Conservation (phyloP, 2,329 filamentous ascomycete species). For the Cercospora berteroae region DNA sequence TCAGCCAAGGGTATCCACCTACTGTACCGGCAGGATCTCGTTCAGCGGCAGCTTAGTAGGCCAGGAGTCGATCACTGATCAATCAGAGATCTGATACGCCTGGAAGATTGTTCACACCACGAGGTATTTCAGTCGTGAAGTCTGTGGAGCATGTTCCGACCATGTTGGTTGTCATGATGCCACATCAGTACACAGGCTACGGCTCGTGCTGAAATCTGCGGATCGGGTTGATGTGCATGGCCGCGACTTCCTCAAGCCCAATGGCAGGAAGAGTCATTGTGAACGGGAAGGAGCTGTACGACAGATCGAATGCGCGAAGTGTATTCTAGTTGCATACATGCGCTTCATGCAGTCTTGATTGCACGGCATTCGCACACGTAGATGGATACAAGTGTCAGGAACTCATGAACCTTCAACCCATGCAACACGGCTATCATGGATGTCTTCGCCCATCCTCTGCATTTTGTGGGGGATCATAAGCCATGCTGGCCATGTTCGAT, state of each 20-base stretch:
- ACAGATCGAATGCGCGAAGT: not conserved
- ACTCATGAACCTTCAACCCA: too few species aligned
- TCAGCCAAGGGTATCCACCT: conserved; percentile 9
- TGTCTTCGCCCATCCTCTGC: not conserved
- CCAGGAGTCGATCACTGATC: not conserved
- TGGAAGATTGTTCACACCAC: not conserved
- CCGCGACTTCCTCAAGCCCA: not conserved
- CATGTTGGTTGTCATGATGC: not conserved
- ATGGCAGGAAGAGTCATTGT: not conserved
- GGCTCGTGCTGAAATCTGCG: not conserved
- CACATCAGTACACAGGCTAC: not conserved
- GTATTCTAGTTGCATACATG: not conserved
- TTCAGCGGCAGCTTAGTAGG: not conserved
- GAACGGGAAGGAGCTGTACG: not conserved
- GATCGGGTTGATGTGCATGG: not conserved
- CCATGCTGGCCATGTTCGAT: not conserved
- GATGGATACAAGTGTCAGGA: too few species aligned
- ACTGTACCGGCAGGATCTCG: not conserved
- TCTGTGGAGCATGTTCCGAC: not conserved
- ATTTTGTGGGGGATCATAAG: not conserved
- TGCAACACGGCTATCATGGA: not conserved
- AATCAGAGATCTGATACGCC: not conserved
- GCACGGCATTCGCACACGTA: too few species aligned
- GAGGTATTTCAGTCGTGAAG: not conserved
- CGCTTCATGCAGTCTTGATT: not conserved